Percentiles rank a stretch among this genome's conserved stretches.
These are phyloP conservation scores for Penicillium digitatum DNA, from an alignment of 2,329 filamentous ascomycete genomes.

Conservation along the genomic window DNA sequence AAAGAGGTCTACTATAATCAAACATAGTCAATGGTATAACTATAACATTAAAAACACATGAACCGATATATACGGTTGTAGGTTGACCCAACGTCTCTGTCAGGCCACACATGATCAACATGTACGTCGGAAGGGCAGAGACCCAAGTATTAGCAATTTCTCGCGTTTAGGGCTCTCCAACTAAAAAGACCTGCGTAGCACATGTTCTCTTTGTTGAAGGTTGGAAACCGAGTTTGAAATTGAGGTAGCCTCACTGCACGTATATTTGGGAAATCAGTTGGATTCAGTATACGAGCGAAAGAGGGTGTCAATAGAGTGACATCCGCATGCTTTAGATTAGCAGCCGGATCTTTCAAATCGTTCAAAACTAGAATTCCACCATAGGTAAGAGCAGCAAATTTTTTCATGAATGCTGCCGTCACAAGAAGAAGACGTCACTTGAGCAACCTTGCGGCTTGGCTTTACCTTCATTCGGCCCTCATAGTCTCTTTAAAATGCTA, in stretches of 20 bases:
- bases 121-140: background rate
- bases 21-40: too few species aligned
- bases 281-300: background rate
- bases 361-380: background rate
- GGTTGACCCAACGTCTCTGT: background rate
- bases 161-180: background rate
- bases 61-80: background rate
- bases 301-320: background rate
- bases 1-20: too few species aligned
- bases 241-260: background rate
- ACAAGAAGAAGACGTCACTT: background rate
- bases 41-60: too few species aligned
- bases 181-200: background rate
- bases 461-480: background rate
- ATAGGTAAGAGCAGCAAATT: background rate
- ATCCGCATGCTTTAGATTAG: background rate
- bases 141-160: background rate
- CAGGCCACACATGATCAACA: background rate
- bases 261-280: background rate
- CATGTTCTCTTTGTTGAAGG: background rate
- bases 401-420: background rate
- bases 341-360: background rate
- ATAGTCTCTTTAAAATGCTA: background rate
- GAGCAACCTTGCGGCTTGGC: background rate
- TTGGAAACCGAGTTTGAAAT: background rate